Evolutionary conservation across 306 rosid species (phyloP), one percentile per base, ranked within the genome.

Genomic region (Cotoneaster glaucophyllus): DNA sequence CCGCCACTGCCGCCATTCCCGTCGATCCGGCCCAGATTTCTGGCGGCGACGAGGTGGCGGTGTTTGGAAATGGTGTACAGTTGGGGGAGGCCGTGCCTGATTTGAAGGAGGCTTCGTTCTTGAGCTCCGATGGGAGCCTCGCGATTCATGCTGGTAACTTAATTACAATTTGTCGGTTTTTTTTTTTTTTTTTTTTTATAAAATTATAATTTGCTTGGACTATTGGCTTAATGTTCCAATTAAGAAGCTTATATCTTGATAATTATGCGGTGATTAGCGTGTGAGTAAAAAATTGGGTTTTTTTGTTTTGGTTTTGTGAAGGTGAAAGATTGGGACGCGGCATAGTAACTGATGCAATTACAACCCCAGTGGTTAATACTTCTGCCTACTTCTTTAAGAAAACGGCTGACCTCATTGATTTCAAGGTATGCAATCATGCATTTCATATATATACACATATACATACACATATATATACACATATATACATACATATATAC

Each of bases 281-380:
- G 67, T 76, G 72, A 53, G 14, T 73, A 25, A 76, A 26, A n/a
- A 74, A 70, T 79, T 67, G 77, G 75, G 58, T 14, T 63, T 71
- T 71, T 58, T 79, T 72, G 68, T 25, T 19, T 79, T 72, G 68
- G 22, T 15, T 61, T 34, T 59, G 25, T 78, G 79, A 73, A 93
- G 98, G 89, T 77, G 98, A 93, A 80, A 87, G 98, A 85, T 80
- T 87, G 82, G 98, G 98, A 64, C 92, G 98, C 28, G 93, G 92
- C 32, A 89, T 90, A 26, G 91, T 74, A 37, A 90, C 95, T 53
- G 98, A 93, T 79, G 98, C 97, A 41, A 89, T 93, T 73, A 93
- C 98, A 6, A 93, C 98, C 5, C 98, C 97, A 17, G 92, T 93
- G 77, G 98, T 93, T 61, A 93, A 93, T 69, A 89, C 97, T 87